phyloP scores from a whole-genome alignment of 2,329 filamentous ascomycete species.

The Colletotrichum eremochloae region DNA sequence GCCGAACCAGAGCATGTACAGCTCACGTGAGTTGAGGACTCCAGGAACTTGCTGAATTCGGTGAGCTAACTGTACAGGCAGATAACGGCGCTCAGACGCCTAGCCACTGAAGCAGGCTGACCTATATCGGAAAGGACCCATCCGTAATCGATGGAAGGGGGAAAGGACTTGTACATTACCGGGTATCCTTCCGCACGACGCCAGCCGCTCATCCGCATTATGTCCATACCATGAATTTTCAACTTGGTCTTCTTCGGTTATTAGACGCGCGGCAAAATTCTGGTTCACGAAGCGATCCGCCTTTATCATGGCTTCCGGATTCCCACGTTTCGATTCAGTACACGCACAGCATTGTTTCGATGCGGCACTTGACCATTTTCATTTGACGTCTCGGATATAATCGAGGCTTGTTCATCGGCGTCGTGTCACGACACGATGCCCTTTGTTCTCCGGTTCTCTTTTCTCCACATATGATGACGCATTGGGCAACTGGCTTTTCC shows the following conservation, averaged over 20 bases:
- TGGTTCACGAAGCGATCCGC: constrained; percentile 38
- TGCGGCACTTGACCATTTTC: constrained; percentile 26
- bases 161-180: constrained; percentile 40
- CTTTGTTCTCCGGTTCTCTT: constrained; percentile 19
- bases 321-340: constrained; percentile 24
- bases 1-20: constrained; percentile 71
- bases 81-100: constrained; percentile 43
- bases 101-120: constrained; percentile 35
- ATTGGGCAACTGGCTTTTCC: constrained; percentile 40
- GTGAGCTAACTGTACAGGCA: constrained; percentile 40
- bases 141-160: constrained; percentile 35
- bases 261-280: constrained; percentile 42
- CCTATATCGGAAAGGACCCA: constrained; percentile 24
- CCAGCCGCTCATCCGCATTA: constrained; percentile 21
- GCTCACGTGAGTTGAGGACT: constrained; percentile 63
- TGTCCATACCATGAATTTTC: constrained; percentile 40
- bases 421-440: constrained; percentile 17
- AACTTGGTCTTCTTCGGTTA: constrained; percentile 35
- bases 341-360: constrained; percentile 30
- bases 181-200: constrained; percentile 37
- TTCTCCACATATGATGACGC: constrained; percentile 38
- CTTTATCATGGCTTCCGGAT: constrained; percentile 18
- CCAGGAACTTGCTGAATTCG: background rate
- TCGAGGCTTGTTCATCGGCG: constrained; percentile 17
- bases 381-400: constrained; percentile 12